phyloP scores from a whole-genome alignment of 805 yeast species.

The Spathaspora arborariae region DNA sequence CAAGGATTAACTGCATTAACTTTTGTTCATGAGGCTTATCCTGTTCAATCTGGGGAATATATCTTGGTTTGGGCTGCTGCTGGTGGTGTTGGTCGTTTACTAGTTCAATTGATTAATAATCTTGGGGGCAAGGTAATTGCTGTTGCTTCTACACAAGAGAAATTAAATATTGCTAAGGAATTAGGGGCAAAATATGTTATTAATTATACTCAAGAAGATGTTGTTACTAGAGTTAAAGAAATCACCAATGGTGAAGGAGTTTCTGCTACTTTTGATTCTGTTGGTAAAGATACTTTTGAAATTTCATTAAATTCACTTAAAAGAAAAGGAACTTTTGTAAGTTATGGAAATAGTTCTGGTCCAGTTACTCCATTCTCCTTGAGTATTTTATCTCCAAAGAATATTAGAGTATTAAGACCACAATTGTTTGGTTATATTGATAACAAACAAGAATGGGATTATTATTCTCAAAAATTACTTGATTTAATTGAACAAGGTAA shows the following conservation, averaged over 20 bases:
- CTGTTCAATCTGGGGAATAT: conserved; percentile 64
- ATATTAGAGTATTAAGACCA: conserved; percentile 67
- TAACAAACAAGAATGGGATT: conserved; percentile 53
- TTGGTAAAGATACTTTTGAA: conserved; percentile 76
- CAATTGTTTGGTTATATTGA: conserved; percentile 49
- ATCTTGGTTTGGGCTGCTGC: conserved; percentile 90
- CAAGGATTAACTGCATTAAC: conserved; percentile 82
- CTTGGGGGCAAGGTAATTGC: conserved; percentile 84
- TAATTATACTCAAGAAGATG: conserved; percentile 51
- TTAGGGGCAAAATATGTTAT: conserved; percentile 77
- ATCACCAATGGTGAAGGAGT: conserved; percentile 68
- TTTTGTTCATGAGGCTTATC: conserved; percentile 61
- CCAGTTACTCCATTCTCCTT: conserved; percentile 66
- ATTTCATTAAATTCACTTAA: conserved; percentile 57
- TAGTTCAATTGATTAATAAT: conserved; percentile 58
- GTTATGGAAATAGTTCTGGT: conserved; percentile 87
- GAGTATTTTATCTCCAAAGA: conserved; percentile 52
- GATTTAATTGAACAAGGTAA: conserved; percentile 42
- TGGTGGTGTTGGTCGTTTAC: conserved; percentile 83
- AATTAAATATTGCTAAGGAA: conserved; percentile 58
- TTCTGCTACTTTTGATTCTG: conserved; percentile 63
- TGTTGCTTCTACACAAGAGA: conserved; percentile 73
- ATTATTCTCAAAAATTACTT: conserved; percentile 28
- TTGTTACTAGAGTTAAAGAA: conserved; percentile 51
- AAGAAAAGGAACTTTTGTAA: conserved; percentile 69